A percentile compares a stretch with the other conserved stretches of the same genome.
These are phyloP conservation scores for Alloteropsis angusta DNA, from an alignment of 202 grass and related monocot genomes.

Conservation along the genomic window DNA sequence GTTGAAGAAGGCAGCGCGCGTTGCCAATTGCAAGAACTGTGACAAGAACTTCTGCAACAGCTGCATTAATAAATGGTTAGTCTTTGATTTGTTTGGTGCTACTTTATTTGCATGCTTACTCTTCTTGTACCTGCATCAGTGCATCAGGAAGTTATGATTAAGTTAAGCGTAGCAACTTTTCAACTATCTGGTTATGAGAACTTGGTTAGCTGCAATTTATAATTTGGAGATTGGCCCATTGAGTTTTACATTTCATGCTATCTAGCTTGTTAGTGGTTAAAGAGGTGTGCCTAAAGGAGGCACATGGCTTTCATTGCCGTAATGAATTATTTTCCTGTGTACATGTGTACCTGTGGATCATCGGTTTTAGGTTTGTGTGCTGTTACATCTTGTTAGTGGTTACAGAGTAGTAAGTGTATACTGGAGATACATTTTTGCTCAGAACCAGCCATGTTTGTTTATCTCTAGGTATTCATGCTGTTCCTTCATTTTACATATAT, in stretches of 20 bases:
- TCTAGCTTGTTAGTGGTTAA: neutral
- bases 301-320: neutral
- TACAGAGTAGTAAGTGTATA: neutral
- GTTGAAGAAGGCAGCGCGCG: slow-evolving; percentile 38
- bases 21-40: slow-evolving; percentile 65
- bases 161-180: neutral
- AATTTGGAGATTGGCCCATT: neutral
- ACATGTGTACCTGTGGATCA: neutral
- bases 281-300: neutral
- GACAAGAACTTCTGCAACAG: slow-evolving; percentile 64
- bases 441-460: neutral
- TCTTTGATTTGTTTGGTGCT: neutral
- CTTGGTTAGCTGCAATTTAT: neutral
- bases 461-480: neutral
- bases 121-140: neutral
- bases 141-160: neutral
- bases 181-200: neutral
- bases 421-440: neutral
- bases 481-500: neutral
- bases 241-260: neutral
- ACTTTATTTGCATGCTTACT: neutral
- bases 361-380: neutral
- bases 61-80: slow-evolving; percentile 80
- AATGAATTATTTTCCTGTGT: neutral
- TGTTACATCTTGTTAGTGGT: neutral